Conservation (phyloP, 768 basidiomycete genomes). For the Paxillus ammoniavirescens region DNA sequence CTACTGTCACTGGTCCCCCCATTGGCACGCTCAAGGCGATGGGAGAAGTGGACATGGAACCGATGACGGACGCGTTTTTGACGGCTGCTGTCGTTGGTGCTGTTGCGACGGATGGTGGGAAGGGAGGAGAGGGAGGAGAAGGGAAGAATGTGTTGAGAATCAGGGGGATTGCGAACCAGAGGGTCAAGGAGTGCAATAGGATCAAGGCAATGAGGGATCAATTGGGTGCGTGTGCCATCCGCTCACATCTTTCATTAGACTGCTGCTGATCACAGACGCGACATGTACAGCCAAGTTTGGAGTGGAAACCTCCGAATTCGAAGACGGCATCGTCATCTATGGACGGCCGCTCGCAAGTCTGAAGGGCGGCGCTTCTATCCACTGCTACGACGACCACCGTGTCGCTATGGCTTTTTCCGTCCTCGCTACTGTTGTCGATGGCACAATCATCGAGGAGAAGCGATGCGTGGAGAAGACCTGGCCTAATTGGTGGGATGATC, state of each 20-base stretch:
- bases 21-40: slow-evolving; percentile 69
- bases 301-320: slow-evolving; percentile 86
- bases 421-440: slow-evolving; percentile 66
- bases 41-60: slow-evolving; percentile 88
- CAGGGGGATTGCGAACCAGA: slow-evolving; percentile 93
- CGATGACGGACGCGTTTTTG: slow-evolving; percentile 99
- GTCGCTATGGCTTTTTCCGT: slow-evolving; percentile 99
- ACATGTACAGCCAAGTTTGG: slow-evolving; percentile 80
- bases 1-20: slow-evolving; percentile 90
- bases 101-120: slow-evolving; percentile 62
- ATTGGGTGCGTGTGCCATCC: slow-evolving; percentile 55
- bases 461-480: slow-evolving; percentile 99
- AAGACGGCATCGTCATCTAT: slow-evolving; percentile 89
- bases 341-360: slow-evolving; percentile 69
- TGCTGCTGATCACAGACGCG: not conserved
- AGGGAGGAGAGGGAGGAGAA: slow-evolving; percentile 29
- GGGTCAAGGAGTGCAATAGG: slow-evolving; percentile 97
- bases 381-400: slow-evolving; percentile 98
- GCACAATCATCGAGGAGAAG: slow-evolving; percentile 91
- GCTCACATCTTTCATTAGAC: not conserved
- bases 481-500: slow-evolving; percentile 99
- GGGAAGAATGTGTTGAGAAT: slow-evolving; percentile 67
- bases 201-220: slow-evolving; percentile 97
- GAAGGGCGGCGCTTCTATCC: slow-evolving; percentile 69
- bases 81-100: slow-evolving; percentile 93